Percentiles rank a stretch among this genome's conserved stretches.
These are phyloP conservation scores for Neurospora sp. DNA, from an alignment of 2,329 filamentous ascomycete genomes.

Conservation along the genomic window DNA sequence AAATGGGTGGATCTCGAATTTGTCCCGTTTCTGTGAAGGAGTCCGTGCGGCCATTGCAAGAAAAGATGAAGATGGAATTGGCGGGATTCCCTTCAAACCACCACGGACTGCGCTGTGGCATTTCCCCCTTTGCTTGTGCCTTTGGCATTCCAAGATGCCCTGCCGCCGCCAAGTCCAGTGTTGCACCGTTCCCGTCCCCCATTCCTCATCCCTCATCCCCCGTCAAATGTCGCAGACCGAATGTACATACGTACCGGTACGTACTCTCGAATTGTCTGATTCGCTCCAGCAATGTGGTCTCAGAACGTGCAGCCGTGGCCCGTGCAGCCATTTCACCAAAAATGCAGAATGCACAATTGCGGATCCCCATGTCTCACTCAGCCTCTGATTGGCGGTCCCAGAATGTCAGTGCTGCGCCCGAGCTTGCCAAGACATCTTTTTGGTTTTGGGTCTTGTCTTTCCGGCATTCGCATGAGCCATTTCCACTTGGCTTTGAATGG, in stretches of 20 bases:
- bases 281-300: neutral
- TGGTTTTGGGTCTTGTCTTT: neutral
- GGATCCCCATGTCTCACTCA: neutral
- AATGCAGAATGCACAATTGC: neutral
- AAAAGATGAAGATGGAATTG: neutral
- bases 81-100: neutral
- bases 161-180: neutral
- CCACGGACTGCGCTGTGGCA: neutral
- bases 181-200: neutral
- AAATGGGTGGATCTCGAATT: conserved; percentile 18
- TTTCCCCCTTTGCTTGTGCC: neutral
- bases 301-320: neutral
- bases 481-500: neutral
- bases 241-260: neutral
- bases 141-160: neutral
- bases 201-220: neutral
- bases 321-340: neutral
- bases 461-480: neutral
- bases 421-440: neutral
- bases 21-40: conserved; percentile 1
- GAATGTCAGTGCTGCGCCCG: neutral
- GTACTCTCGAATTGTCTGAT: neutral
- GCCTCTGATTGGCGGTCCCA: neutral
- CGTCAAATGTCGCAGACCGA: neutral
- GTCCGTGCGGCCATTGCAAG: neutral